phyloP scores from a whole-genome alignment of 805 yeast genomes.

The Myxozyma neglecta region DNA sequence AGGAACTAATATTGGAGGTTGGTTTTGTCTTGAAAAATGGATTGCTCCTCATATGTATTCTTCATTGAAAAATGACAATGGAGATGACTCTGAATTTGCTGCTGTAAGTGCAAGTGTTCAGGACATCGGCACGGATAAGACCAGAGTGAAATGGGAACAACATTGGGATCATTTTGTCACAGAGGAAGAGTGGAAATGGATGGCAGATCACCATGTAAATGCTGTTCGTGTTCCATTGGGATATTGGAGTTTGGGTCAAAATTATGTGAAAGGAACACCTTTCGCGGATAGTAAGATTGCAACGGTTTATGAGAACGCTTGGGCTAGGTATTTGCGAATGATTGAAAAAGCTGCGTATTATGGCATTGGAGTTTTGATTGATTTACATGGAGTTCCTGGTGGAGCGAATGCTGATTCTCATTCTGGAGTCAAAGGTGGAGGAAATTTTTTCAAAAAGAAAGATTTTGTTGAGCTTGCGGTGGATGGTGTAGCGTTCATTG shows the following conservation, averaged over 20 bases:
- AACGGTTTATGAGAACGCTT: constrained; percentile 67
- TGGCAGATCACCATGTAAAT: constrained; percentile 65
- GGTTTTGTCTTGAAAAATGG: constrained; percentile 72
- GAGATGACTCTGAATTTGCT: constrained; percentile 63
- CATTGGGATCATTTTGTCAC: constrained; percentile 67
- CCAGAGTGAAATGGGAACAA: constrained; percentile 51
- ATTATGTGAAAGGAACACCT: constrained; percentile 57
- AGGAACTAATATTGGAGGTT: constrained; percentile 69
- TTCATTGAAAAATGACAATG: constrained; percentile 42
- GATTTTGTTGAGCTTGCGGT: constrained; percentile 46
- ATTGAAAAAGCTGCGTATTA: constrained; percentile 60
- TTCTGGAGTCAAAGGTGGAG: constrained; percentile 67
- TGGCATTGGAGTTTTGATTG: constrained; percentile 74
- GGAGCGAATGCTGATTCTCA: constrained; percentile 90
- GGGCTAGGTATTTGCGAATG: constrained; percentile 52
- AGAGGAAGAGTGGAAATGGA: constrained; percentile 80
- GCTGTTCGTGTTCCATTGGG: constrained; percentile 87
- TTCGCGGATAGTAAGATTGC: constrained; percentile 50
- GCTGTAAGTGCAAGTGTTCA: constrained; percentile 58
- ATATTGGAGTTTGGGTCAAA: constrained; percentile 76
- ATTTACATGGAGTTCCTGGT: constrained; percentile 86
- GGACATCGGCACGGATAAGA: constrained; percentile 53
- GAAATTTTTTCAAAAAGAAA: constrained; percentile 62
- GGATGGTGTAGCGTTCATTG: constrained; percentile 58
- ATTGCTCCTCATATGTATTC: constrained; percentile 46